phyloP scores from a whole-genome alignment of 768 basidiomycete species.

The Tricholoma flavovirens region DNA sequence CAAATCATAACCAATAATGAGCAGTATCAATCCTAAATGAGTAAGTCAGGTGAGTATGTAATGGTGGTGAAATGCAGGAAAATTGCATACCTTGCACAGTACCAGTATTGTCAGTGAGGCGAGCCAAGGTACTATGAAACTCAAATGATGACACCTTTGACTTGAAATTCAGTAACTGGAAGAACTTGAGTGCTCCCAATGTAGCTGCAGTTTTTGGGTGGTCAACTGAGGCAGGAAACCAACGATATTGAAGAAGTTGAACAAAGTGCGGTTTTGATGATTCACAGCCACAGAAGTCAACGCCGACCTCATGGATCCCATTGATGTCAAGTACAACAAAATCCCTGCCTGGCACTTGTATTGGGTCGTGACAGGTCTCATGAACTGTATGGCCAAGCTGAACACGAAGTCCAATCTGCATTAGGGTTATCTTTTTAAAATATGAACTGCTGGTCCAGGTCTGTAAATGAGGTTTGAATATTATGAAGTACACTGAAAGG shows the following conservation, averaged over 20 bases:
- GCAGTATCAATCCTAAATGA: constrained; percentile 15
- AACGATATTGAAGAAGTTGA: constrained; percentile 6
- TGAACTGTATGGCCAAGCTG: not conserved
- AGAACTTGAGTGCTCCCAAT: constrained; percentile 4
- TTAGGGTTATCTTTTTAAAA: constrained; percentile 10
- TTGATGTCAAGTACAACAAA: too few species aligned
- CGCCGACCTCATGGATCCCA: too few species aligned
- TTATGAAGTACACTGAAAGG: not conserved
- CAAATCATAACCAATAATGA: constrained; percentile 16
- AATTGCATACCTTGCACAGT: not conserved
- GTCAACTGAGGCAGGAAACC: constrained; percentile 7
- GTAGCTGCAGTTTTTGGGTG: constrained; percentile 10
- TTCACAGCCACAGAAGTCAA: constrained; percentile 10
- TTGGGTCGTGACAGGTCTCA: not conserved
- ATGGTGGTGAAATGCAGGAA: not conserved
- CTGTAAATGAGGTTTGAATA: not conserved
- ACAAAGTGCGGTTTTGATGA: constrained; percentile 4
- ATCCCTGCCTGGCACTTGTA: not conserved
- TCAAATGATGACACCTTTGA: constrained; percentile 10
- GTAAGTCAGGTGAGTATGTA: constrained; percentile 9
- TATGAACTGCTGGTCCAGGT: not conserved
- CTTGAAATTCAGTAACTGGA: constrained; percentile 10
- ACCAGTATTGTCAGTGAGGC: constrained; percentile 12
- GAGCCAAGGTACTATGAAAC: constrained; percentile 7
- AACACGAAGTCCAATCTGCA: not conserved